A percentile compares a stretch with the other conserved stretches of the same genome.
phyloP scores from a whole-genome alignment of 768 basidiomycete genomes.

The Rhodotorula paludigena region DNA sequence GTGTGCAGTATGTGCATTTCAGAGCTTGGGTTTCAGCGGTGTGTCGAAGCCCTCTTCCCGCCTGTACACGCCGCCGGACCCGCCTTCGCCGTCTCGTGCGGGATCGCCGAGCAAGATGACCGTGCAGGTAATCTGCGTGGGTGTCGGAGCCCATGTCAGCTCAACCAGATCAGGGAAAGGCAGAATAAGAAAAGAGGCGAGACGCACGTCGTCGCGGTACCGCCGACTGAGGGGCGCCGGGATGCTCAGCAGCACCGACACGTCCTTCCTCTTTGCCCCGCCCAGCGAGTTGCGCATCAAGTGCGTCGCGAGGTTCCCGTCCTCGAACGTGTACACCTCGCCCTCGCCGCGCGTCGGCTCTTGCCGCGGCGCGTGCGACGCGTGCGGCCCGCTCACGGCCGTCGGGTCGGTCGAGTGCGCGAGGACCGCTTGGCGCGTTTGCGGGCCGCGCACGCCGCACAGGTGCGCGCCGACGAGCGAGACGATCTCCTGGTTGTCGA shows the following conservation, averaged over 20 bases:
- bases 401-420: conserved; percentile 15
- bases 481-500: conserved; percentile 76
- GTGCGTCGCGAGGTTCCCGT: conserved; percentile 73
- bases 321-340: conserved; percentile 55
- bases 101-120: conserved; percentile 33
- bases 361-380: conserved; percentile 50
- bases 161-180: not conserved
- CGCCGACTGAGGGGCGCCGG: conserved; percentile 72
- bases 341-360: conserved; percentile 45
- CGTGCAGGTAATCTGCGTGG: conserved; percentile 29
- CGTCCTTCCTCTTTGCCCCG: conserved; percentile 60
- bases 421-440: conserved; percentile 41
- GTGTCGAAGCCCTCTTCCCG: conserved; percentile 12
- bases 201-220: conserved; percentile 78
- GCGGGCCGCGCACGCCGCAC: conserved; percentile 55
- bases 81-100: conserved; percentile 70
- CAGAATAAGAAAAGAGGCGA: conserved; percentile 40
- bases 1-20: no score
- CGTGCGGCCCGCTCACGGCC: conserved; percentile 58
- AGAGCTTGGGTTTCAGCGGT: conserved; percentile 20
- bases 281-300: conserved; percentile 81
- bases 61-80: conserved; percentile 46
- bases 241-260: conserved; percentile 68
- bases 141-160: not conserved
- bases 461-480: conserved; percentile 78